phyloP scores from a whole-genome alignment of 805 yeast genomes.

The Metschnikowia lochheadii region DNA sequence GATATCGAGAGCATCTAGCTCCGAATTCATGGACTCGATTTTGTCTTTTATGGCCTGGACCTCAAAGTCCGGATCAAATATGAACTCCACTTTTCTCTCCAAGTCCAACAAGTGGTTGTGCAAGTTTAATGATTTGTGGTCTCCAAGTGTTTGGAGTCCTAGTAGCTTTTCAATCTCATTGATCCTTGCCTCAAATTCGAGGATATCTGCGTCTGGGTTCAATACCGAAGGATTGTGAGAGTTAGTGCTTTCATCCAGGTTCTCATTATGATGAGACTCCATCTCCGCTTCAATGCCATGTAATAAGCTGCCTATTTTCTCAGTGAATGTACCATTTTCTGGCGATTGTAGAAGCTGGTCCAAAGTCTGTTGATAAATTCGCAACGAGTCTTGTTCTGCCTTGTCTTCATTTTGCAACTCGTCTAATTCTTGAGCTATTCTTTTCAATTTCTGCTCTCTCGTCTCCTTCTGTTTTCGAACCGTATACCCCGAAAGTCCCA shows the following conservation, averaged over 20 bases:
- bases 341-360: constrained; percentile 3
- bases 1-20: constrained; percentile 24
- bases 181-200: constrained; percentile 26
- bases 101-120: constrained; percentile 29
- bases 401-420: constrained; percentile 24
- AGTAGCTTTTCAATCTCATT: constrained; percentile 19
- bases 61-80: constrained; percentile 33
- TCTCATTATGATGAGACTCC: neutral
- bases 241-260: too few relatives aligned
- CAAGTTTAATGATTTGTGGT: constrained; percentile 15
- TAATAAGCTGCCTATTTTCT: neutral
- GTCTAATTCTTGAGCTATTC: constrained; percentile 38
- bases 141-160: constrained; percentile 16
- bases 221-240: neutral
- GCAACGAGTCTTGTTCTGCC: constrained; percentile 4
- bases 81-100: constrained; percentile 29
- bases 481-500: constrained; percentile 4
- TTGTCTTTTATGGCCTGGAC: constrained; percentile 23
- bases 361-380: neutral
- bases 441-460: constrained; percentile 31
- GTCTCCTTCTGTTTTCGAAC: constrained; percentile 28
- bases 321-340: constrained; percentile 4
- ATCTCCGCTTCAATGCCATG: constrained; percentile 4
- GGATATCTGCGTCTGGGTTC: constrained; percentile 1
- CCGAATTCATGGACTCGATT: constrained; percentile 22